These are phyloP conservation scores for Lentinula detonsa DNA, from an alignment of 768 basidiomycete genomes.

Conservation along the genomic window DNA sequence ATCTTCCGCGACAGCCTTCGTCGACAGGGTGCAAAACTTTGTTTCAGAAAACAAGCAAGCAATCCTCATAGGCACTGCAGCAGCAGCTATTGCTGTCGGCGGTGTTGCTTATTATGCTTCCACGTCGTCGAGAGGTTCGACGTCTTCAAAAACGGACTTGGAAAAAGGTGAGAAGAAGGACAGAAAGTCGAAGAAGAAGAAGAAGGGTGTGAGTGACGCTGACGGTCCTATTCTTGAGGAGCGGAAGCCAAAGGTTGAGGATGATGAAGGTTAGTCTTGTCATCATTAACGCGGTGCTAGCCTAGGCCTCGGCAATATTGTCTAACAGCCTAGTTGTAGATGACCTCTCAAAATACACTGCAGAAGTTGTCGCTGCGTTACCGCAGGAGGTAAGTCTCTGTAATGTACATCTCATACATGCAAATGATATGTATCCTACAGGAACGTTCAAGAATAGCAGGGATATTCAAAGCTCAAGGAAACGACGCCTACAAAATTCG, in stretches of 20 bases:
- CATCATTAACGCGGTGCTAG: slow-evolving; percentile 3
- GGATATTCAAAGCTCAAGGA: slow-evolving; percentile 62
- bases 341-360: slow-evolving; percentile 33
- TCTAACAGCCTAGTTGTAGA: slow-evolving; percentile 22
- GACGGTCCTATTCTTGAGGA: slow-evolving; percentile 84
- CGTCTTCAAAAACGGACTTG: slow-evolving; percentile 22
- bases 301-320: neutral
- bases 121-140: slow-evolving; percentile 31
- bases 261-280: slow-evolving; percentile 18
- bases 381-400: slow-evolving; percentile 44
- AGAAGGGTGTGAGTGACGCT: slow-evolving; percentile 45
- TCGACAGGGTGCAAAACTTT: slow-evolving; percentile 64
- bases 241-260: slow-evolving; percentile 31
- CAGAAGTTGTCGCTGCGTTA: slow-evolving; percentile 52
- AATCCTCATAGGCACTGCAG: slow-evolving; percentile 67
- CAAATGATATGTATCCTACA: slow-evolving; percentile 17
- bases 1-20: slow-evolving; percentile 16
- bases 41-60: slow-evolving; percentile 75
- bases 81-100: slow-evolving; percentile 63
- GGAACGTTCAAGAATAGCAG: slow-evolving; percentile 63
- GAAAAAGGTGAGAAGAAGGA: slow-evolving; percentile 46
- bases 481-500: slow-evolving; percentile 64
- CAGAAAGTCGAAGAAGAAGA: slow-evolving; percentile 53
- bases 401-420: neutral
- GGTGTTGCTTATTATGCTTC: slow-evolving; percentile 75